Evolutionary conservation across 495 filamentous ascomycete genomes (phyloP).

Genomic region (Corynascus novoguineensis): DNA sequence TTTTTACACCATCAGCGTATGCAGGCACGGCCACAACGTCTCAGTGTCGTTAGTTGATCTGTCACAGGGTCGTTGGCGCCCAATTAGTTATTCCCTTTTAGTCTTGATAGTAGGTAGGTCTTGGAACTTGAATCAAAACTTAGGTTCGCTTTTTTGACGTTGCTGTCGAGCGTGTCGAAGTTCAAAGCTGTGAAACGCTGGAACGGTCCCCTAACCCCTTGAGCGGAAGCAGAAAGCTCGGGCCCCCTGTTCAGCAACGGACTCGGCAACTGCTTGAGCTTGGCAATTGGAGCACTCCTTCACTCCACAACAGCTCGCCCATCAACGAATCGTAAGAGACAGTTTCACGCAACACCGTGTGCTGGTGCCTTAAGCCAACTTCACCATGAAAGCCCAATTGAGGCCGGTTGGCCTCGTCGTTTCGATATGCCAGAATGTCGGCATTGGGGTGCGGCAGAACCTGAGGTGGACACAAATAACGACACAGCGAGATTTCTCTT

Average conservation of each 20-base stretch:
- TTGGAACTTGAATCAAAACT: too few species aligned
- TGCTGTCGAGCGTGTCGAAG: too few species aligned
- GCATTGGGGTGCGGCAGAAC: background rate
- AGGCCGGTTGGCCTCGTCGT: background rate
- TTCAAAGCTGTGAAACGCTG: too few species aligned
- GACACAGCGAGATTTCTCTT: background rate
- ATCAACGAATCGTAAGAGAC: background rate
- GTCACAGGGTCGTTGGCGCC: background rate
- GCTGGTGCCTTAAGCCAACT: background rate
- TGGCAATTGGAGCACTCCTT: too few species aligned
- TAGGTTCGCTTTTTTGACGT: too few species aligned
- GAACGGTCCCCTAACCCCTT: too few species aligned
- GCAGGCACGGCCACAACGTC: background rate
- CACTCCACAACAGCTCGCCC: background rate
- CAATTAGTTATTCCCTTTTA: too few species aligned
- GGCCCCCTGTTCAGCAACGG: too few species aligned
- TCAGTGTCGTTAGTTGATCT: background rate
- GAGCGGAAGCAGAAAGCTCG: too few species aligned
- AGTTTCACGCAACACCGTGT: background rate
- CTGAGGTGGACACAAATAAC: background rate
- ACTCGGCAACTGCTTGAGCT: too few species aligned
- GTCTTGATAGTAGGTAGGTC: too few species aligned
- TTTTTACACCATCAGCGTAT: background rate
- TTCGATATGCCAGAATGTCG: background rate
- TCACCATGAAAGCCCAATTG: conserved; percentile 6